A percentile compares a stretch with the other conserved stretches of the same genome.
These are phyloP conservation scores for Corymbia citriodora DNA, from an alignment of 441 rosid genomes.

Conservation along the genomic window DNA sequence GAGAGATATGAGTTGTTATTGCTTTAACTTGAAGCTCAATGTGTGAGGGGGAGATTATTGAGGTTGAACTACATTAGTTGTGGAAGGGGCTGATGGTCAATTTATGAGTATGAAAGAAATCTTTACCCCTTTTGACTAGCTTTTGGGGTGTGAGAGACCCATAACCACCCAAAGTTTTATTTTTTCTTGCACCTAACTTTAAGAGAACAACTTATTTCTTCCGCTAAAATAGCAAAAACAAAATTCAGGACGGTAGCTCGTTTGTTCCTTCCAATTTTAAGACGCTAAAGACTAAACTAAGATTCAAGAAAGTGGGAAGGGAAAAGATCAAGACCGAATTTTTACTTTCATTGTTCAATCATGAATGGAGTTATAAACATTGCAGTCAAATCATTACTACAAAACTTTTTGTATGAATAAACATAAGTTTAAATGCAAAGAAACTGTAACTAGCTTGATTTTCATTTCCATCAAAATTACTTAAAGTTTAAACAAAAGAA, in stretches of 20 bases:
- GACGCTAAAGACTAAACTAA: background rate
- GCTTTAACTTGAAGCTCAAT: background rate
- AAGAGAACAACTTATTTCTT: background rate
- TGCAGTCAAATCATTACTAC: background rate
- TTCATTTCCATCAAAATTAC: background rate
- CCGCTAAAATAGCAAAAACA: background rate
- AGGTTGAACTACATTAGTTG: no score
- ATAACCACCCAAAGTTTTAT: background rate
- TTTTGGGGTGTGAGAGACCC: background rate
- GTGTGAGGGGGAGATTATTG: background rate
- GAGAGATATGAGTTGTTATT: background rate
- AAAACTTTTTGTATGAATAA: background rate
- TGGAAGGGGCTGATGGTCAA: background rate
- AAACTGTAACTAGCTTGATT: background rate
- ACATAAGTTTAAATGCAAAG: background rate
- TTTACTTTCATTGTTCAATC: background rate
- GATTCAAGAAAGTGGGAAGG: no score
- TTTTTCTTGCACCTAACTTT: background rate
- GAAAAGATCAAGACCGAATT: background rate
- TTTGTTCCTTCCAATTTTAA: background rate
- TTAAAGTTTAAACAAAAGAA: background rate
- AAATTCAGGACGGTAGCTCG: background rate
- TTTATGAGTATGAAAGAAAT: background rate
- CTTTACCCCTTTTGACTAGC: background rate
- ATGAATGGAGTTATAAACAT: background rate